Conservation (phyloP, 2,329 filamentous ascomycete species). For the Monilinia aucupariae region DNA sequence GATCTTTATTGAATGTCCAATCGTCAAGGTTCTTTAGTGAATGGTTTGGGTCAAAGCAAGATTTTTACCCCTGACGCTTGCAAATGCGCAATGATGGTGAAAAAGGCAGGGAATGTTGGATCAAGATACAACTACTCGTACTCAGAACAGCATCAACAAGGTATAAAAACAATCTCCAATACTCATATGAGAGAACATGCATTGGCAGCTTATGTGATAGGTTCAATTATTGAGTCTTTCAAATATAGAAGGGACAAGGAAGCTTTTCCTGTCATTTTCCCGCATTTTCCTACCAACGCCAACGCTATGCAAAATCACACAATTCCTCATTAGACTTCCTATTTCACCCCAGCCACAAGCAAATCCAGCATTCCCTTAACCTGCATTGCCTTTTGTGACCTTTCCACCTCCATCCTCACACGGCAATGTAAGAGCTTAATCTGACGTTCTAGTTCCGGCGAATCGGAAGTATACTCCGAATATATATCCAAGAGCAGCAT, state of each 20-base stretch:
- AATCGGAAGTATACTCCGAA: slow-evolving; percentile 69
- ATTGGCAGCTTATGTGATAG: slow-evolving; percentile 8
- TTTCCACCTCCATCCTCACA: slow-evolving; percentile 73
- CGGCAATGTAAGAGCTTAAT: slow-evolving; percentile 64
- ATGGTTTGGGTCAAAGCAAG: slow-evolving; percentile 10
- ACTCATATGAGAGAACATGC: neutral
- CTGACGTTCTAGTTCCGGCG: slow-evolving; percentile 63
- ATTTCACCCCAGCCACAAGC: slow-evolving; percentile 49
- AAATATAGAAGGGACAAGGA: slow-evolving; percentile 14
- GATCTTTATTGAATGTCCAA: neutral
- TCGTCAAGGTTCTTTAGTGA: neutral
- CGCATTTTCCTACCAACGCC: slow-evolving; percentile 33
- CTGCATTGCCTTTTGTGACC: slow-evolving; percentile 74
- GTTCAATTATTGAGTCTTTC: slow-evolving; percentile 16
- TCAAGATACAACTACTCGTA: neutral
- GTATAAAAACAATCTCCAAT: neutral
- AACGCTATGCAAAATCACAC: slow-evolving; percentile 39
- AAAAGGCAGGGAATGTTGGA: neutral
- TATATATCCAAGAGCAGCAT: slow-evolving; percentile 84
- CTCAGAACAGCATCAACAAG: neutral
- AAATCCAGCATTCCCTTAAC: slow-evolving; percentile 86
- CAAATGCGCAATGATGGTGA: slow-evolving; percentile 19
- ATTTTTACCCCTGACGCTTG: slow-evolving; percentile 17
- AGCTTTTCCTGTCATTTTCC: slow-evolving; percentile 17
- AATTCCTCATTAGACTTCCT: slow-evolving; percentile 17